Base-by-base conservation (phyloP, 1,284 basidiomycete genomes). In the Tilletia walkeri region DNA sequence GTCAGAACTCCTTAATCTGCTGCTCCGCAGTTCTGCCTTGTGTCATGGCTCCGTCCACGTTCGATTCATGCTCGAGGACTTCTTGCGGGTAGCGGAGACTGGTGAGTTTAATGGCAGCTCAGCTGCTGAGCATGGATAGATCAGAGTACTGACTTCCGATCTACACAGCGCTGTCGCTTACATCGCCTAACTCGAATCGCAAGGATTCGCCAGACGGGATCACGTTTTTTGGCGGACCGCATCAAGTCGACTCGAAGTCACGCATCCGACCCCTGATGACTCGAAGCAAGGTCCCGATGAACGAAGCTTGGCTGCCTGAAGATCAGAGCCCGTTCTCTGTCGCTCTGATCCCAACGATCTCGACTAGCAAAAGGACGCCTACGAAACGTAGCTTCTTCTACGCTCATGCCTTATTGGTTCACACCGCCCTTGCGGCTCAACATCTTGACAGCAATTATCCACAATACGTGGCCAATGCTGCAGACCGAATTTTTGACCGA, bases 241-340 rank as follows among this genome's bases (percentile, higher is more conserved):
- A 7, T 20, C 12, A 9, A n/a, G 30, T 38, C 38, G 36, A 63
- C 6, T 14, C 3, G 3, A 38, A 34, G 14, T 16, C 39, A 14
- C 14, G 38, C 9, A 39, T 41, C 14, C 30, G 36, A 41, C 7
- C 30, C 1, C 5, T 63, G 30, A 34, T 38, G 12, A 14, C 59
- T 38, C 30, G 59, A 6, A 63, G 36, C 59, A 63, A 63, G 14
- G 34, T 63, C 3, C 59, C 59, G 7, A 63, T 63, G 59, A 63
- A 63, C 36, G 59, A 63, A 34, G 59, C 59, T 12, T 72, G 70
- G 70, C 59, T 72, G 48, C 38, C 68, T 2, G 70, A 72, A 61
- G 70, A 72, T 41, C 67, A 66, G n/a, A 61, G 68, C n/a, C 54
- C 68, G 14, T 72, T 69, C 50, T n/a, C 50, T 20, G 59, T 63